Percentiles rank a stretch among this genome's conserved stretches.
These are phyloP conservation scores for Cadophora gregata DNA, from an alignment of 2,329 filamentous ascomycete genomes.

Conservation along the genomic window DNA sequence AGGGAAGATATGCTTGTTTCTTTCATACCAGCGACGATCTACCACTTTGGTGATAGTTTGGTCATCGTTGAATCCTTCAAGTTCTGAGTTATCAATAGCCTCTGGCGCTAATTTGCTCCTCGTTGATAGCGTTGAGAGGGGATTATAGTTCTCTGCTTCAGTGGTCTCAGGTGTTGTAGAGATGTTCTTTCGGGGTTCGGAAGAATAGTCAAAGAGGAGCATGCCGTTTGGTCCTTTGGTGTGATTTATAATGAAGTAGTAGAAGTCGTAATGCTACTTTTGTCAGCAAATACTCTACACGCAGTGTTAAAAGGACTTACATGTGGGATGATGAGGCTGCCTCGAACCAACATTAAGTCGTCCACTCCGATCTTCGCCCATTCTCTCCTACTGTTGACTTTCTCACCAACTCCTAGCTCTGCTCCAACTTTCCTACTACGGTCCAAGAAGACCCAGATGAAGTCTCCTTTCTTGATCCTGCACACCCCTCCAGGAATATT, in stretches of 20 bases:
- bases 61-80: constrained; percentile 81
- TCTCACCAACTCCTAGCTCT: constrained; percentile 75
- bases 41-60: constrained; percentile 89
- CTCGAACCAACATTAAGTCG: constrained; percentile 90
- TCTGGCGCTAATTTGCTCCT: constrained; percentile 50
- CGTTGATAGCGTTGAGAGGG: constrained; percentile 46
- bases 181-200: constrained; percentile 49
- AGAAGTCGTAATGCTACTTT: constrained; percentile 90
- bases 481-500: constrained; percentile 86
- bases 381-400: constrained; percentile 67
- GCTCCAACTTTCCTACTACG: constrained; percentile 89
- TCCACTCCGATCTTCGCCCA: constrained; percentile 96
- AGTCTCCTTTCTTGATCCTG: constrained; percentile 90
- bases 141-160: constrained; percentile 45
- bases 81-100: constrained; percentile 44
- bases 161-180: constrained; percentile 24
- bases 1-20: constrained; percentile 97
- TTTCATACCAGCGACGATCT: constrained; percentile 94
- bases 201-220: constrained; percentile 77
- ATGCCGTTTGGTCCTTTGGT: constrained; percentile 74
- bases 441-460: constrained; percentile 91
- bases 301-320: constrained; percentile 60
- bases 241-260: constrained; percentile 94
- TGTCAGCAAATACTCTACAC: constrained; percentile 35
- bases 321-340: constrained; percentile 91